Base-by-base conservation (phyloP, 768 basidiomycete species). In the Solioccasus polychromus region DNA sequence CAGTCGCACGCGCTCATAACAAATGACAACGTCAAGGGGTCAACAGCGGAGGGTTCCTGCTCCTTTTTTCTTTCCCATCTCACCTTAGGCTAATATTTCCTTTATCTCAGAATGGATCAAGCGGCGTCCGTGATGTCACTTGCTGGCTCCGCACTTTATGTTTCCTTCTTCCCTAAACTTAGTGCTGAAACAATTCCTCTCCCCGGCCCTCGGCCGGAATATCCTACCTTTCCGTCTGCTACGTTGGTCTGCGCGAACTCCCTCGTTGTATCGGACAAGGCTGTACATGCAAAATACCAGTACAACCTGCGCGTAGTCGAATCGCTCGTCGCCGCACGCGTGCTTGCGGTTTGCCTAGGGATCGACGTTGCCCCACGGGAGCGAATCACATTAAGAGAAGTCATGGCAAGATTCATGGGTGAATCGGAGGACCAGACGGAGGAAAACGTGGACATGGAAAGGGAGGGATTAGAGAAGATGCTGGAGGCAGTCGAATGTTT, bases 271-370 rank as follows among this genome's bases (percentile, higher is more conserved):
- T 80, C 87, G 23, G 85, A 92, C 62, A 92, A 94, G 64, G 80
- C 81, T 1, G 74, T 82, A 44, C 81, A 80, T 28, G 87, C 89
- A 2, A 87, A 84, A 54, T 77, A 74, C 28, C 76, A 82, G 35
- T 94, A 95, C 71, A 95, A 96, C 60, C 73, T 94, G 14, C 88
- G 90, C 26, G 92, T 93, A 26, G 87, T 94, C n/a, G 92, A 96
- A 65, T 88, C 85, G 0, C 82, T 92, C 17, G 83, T 82, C 28
- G 85, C 82, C 2, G 89, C 92, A 0, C 76, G 86, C 20, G 71
- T 92, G 5, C 74, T 96, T 11, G 82, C 83, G 0, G 73, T 76
- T 24, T 67, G 70, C 29, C 75, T 93, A 19, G 75, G 72, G 2
- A 49, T 88, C 14, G 14, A 50, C 1, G 60, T 71, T 11, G 18